Base-by-base conservation (phyloP, 1,284 basidiomycete species). In the Fomitopsis schrenkii region DNA sequence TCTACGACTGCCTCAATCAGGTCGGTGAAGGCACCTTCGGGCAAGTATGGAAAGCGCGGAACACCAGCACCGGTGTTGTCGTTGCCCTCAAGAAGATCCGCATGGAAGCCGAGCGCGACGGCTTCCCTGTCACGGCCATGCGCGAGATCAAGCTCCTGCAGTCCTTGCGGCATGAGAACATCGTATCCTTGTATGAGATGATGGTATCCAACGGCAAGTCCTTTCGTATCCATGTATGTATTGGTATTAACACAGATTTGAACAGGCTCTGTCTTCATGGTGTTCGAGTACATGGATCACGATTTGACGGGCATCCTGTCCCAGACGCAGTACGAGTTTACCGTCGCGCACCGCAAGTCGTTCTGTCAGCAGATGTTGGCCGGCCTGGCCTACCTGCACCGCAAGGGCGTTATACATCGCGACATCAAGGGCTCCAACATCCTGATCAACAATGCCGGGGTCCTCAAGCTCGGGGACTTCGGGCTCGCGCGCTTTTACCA, bases 341-440 rank as follows among this genome's bases (percentile, higher is more conserved):
- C 85, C 1, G 83, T 87, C 17, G 94, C 92, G 15, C 93, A 99
- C 74, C 81, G 98, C 60, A 99, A 99, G 79, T 97, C 95, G 0
- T 84, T 99, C 53, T 96, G 93, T 70, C 83, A 88, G 63, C 97
- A 99, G 75, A 96, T 99, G 88, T 86, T 99, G 33, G 83, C 86
- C 1, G 98, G 97, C 0, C 80, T 99, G 30, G 91, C 90, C 15
- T 99, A 98, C 74, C 86, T 99, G 44, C 97, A 99, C 75, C 90
- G 90, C 72, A 94, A 95, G 70, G 90, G 94, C 6, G 94, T 99
- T 62, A 91, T 99, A 59, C 97, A 99, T 75, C 91, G 97, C 17
- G 97, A 99, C 75, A 93, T 99, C 75, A 99, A 99, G 75, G 96
- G 97, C 9, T 97, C 95, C 2, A 99, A 99, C 73, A 97, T 99